Percentiles rank a stretch among this genome's conserved stretches.
phyloP scores from a whole-genome alignment of 176 grass and related monocot species.

The Triticum aestivum region DNA sequence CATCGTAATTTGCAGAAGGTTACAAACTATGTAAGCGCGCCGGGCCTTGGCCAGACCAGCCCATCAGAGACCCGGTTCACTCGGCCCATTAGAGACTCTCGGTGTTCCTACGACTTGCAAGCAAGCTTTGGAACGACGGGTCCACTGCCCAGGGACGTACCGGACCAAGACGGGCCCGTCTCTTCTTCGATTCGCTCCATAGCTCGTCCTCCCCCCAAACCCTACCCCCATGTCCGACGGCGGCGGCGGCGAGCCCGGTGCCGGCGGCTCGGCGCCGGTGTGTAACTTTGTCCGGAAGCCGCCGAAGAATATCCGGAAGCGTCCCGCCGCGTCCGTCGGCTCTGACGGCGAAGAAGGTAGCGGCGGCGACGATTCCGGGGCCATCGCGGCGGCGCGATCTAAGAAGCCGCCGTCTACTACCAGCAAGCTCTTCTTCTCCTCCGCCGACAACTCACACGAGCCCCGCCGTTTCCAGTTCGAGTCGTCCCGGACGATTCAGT shows the following conservation, averaged over 20 bases:
- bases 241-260: constrained; percentile 20
- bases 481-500: constrained; percentile 75
- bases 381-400: constrained; percentile 20
- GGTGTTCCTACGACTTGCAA: too few species aligned
- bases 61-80: too few species aligned
- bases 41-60: too few species aligned
- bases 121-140: background rate
- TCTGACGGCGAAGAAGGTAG: constrained; percentile 53
- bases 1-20: too few species aligned
- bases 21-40: too few species aligned
- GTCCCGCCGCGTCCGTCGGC: constrained; percentile 28
- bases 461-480: constrained; percentile 66
- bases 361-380: constrained; percentile 20
- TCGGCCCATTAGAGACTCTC: too few species aligned
- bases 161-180: background rate
- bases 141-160: background rate
- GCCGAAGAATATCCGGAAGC: constrained; percentile 80
- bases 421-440: constrained; percentile 77
- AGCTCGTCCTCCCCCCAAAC: background rate
- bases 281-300: constrained; percentile 73
- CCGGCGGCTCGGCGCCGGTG: constrained; percentile 36
- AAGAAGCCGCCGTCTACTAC: constrained; percentile 38
- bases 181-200: background rate
- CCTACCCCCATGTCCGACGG: constrained; percentile 25
- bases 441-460: constrained; percentile 34